Conservation (phyloP, 805 yeast species). For the Zygosaccharomyces pseudorouxii region DNA sequence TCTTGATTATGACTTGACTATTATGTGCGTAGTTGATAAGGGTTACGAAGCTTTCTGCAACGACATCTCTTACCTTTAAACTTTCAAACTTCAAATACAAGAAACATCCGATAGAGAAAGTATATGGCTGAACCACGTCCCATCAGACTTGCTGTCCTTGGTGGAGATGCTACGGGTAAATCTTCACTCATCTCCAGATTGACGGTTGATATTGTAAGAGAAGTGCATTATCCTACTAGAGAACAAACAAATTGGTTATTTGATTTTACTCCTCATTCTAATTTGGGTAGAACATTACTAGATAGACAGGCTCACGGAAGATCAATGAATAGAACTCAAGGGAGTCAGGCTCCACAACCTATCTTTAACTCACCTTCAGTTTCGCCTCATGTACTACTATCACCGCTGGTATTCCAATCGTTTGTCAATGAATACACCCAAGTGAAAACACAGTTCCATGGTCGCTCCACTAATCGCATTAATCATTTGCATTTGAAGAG, state of each 20-base stretch:
- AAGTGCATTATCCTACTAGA: conserved; percentile 71
- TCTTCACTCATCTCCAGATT: conserved; percentile 51
- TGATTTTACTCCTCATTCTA: conserved; percentile 45
- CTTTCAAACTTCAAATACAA: background rate
- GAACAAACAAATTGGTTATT: conserved; percentile 55
- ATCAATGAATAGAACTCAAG: conserved; percentile 36
- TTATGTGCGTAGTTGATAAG: background rate
- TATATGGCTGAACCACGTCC: conserved; percentile 36
- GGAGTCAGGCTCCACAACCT: conserved; percentile 26
- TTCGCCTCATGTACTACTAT: conserved; percentile 31
- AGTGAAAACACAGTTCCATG: conserved; percentile 16
- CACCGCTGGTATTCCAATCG: conserved; percentile 39
- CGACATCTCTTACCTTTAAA: background rate
- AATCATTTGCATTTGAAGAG: conserved; percentile 12
- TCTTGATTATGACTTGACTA: background rate
- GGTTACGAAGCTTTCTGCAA: background rate
- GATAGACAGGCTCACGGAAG: conserved; percentile 45
- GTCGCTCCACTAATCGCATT: conserved; percentile 16
- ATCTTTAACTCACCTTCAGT: conserved; percentile 32
- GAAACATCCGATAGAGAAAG: background rate
- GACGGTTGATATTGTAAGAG: conserved; percentile 47
- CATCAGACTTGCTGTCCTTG: conserved; percentile 54
- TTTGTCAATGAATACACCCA: conserved; percentile 26
- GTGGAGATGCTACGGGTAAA: conserved; percentile 57
- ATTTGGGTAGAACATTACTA: conserved; percentile 39